Base-by-base conservation (phyloP, 148 eudicot genomes). In the Heliosperma pusillum region DNA sequence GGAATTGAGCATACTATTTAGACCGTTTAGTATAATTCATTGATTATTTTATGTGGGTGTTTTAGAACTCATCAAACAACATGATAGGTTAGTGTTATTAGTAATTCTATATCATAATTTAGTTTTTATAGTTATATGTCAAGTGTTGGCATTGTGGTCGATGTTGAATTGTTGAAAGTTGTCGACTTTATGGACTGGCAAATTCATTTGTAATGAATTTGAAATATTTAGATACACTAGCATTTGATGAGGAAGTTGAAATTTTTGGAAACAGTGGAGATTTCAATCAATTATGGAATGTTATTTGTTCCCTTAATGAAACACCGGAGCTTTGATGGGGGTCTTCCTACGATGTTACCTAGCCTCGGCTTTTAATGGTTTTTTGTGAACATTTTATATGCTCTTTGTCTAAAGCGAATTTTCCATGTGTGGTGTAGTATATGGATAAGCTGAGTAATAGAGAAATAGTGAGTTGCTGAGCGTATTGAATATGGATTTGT, bases 41-140 rank as follows among this genome's bases (percentile, higher is more conserved):
- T 62, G 58, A 56, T 63, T 20, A 20, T 71, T 25, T 60, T 19
- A 70, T 40, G 52, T 75, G 67, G 71, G 74, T 70, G 5, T 71
- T 66, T 24, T 76, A 50, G 76, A 76, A 71, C 63, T 66, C 36
- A 17, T 21, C 17, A 9, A 0, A 36, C 27, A 66, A 5, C 53
- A 29, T 30, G 7, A 60, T n/a, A n/a, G n/a, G n/a, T n/a, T n/a
- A n/a, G n/a, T n/a, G n/a, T n/a, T n/a, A n/a, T n/a, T n/a, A n/a
- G n/a, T n/a, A n/a, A n/a, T n/a, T n/a, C n/a, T n/a, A n/a, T n/a
- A n/a, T 69, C 50, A 22, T 21, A 36, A 53, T 29, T 66, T 58
- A 45, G 29, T 24, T 15, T 29, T 55, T 20, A 0, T 16, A 27
- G 44, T 40, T 52, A 3, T 20, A 21, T 33, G 11, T 69, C 15